Evolutionary conservation across 1,284 basidiomycete genomes (phyloP).

Genomic region (Moesziomyces globuligerus): DNA sequence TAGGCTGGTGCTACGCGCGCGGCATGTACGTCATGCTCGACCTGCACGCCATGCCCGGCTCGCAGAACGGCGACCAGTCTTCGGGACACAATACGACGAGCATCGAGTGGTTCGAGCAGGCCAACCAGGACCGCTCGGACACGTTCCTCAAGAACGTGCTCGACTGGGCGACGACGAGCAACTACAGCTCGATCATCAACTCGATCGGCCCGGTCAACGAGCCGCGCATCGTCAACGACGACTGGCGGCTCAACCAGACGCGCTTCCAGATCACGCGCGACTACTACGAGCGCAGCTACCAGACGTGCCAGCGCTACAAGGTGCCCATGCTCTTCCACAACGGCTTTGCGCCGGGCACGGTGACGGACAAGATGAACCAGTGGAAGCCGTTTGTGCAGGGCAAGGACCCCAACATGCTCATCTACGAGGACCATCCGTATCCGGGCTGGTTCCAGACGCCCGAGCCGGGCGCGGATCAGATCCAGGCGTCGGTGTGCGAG

Average conservation of each 20-base stretch:
- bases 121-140: conserved; percentile 54
- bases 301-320: conserved; percentile 29
- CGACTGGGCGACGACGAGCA: conserved; percentile 49
- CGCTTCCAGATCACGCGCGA: conserved; percentile 28
- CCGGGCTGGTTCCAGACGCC: conserved; percentile 59
- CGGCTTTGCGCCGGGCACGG: conserved; percentile 44
- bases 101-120: conserved; percentile 48
- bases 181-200: conserved; percentile 60
- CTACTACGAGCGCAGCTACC: conserved; percentile 56
- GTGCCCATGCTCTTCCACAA: conserved; percentile 63
- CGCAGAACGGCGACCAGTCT: conserved; percentile 67
- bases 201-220: conserved; percentile 62
- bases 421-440: conserved; percentile 64
- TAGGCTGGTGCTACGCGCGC: conserved; percentile 65
- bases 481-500: conserved; percentile 51
- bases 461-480: conserved; percentile 23
- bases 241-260: conserved; percentile 29
- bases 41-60: conserved; percentile 69
- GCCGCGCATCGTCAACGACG: conserved; percentile 46
- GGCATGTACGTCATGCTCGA: conserved; percentile 69
- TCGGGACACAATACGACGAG: conserved; percentile 62
- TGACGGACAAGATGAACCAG: conserved; percentile 33
- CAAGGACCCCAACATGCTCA: conserved; percentile 59
- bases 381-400: conserved; percentile 54
- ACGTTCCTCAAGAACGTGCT: conserved; percentile 51